Base-by-base conservation (phyloP, 306 rosid species). In the Rubus parviflorus region DNA sequence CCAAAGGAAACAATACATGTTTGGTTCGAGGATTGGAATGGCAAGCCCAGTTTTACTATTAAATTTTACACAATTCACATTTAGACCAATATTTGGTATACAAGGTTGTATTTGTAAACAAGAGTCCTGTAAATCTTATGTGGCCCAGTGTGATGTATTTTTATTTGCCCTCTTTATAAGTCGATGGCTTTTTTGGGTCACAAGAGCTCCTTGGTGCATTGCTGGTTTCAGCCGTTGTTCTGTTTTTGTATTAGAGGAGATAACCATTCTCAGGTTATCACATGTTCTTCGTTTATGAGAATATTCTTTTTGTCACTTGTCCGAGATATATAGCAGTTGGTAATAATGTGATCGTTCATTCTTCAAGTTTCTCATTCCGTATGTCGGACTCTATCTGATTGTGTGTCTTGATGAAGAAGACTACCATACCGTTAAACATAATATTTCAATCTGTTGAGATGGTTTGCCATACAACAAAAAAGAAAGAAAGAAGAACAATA, bases 111-210 rank as follows among this genome's bases (percentile, higher is more conserved):
- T 69, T 82, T 77, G 63, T 38, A 47, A 65, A 40, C 41, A 61
- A 8, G 66, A 64, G 82, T 66, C 78, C 81, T 79, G 85, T 81
- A 81, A 81, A 54, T 85, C 82, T 76, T 83, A 79, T 83, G 78
- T 74, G 86, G 77, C 85, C 89, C 82, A 19, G 63, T 83, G 76
- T 83, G 80, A 77, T 77, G 86, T 82, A 84, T 81, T 82, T 78
- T 82, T 79, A 54, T 68, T 80, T 66, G 1, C 64, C 85, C 41
- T 65, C 75, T 30, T 30, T 65, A 64, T 84, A 71, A 80, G 42
- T 46, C 69, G 81, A 81, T 66, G 17, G 71, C 83, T 85, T 81
- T 68, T 79, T 81, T 74, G 88, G 91, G 84, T 82, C 87, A 77
- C 80, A 19, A 68, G 72, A 77, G 86, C 83, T 83, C 52, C 76